Evolutionary conservation across 208 protist genomes (phyloP).

Genomic region (Trypanosoma scelopori): DNA sequence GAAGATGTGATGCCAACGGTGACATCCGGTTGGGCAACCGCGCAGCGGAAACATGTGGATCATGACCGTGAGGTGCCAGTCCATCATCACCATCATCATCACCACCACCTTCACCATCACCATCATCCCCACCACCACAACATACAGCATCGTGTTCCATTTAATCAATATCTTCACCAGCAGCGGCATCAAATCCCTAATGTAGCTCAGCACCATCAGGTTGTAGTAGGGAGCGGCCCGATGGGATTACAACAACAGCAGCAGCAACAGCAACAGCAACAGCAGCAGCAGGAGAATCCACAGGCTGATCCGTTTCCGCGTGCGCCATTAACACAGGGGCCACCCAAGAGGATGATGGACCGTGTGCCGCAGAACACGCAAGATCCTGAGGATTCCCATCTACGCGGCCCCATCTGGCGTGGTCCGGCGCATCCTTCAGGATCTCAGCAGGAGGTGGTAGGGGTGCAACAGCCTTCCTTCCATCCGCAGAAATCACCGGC

Average conservation of each 20-base stretch:
- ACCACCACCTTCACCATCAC: slow-evolving; percentile 28
- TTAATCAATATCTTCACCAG: slow-evolving; percentile 20
- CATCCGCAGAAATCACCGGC: slow-evolving; percentile 21
- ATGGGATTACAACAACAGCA: slow-evolving; percentile 35
- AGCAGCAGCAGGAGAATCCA: slow-evolving; percentile 29
- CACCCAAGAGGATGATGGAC: slow-evolving; percentile 18
- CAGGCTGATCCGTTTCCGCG: slow-evolving; percentile 19
- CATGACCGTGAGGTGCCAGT: slow-evolving; percentile 20
- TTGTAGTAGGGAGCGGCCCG: slow-evolving; percentile 30
- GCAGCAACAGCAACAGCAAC: slow-evolving; percentile 40
- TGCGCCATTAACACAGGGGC: slow-evolving; percentile 6
- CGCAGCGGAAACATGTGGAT: slow-evolving; percentile 19
- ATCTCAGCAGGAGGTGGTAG: slow-evolving; percentile 14
- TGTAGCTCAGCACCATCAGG: slow-evolving; percentile 27
- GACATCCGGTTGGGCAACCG: slow-evolving; percentile 14
- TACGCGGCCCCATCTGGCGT: slow-evolving; percentile 21
- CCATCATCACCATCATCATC: slow-evolving; percentile 37
- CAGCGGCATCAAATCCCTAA: slow-evolving; percentile 15
- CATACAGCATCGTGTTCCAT: slow-evolving; percentile 8
- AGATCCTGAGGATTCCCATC: slow-evolving; percentile 15
- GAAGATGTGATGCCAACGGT: slow-evolving; percentile 16
- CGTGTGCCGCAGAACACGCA: slow-evolving; percentile 12
- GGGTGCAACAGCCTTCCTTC: slow-evolving; percentile 21
- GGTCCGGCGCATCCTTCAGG: background rate
- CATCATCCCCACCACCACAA: slow-evolving; percentile 38